Conservation (phyloP, 257 asterid species). For the Leptodermis oblonga region DNA sequence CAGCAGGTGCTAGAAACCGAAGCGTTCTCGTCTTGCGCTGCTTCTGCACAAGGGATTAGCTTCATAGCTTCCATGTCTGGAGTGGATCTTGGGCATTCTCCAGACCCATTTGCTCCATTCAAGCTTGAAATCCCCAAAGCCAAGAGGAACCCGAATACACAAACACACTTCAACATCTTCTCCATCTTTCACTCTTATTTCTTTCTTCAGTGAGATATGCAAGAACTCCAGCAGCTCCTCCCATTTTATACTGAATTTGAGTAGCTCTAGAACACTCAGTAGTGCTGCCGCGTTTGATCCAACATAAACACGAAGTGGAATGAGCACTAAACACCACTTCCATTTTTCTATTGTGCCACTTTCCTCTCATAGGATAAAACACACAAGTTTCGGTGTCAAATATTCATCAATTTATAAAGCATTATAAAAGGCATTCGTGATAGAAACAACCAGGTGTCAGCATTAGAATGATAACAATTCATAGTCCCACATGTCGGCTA, state of each 20-base stretch:
- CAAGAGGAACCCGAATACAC: constrained; percentile 25
- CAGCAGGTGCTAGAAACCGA: constrained; percentile 50
- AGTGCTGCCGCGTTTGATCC: constrained; percentile 28
- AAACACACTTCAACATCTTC: constrained; percentile 23
- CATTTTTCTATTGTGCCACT: constrained; percentile 29
- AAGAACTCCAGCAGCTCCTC: not conserved
- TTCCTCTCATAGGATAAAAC: not conserved
- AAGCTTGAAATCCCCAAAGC: constrained; percentile 17
- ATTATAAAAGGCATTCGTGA: not conserved
- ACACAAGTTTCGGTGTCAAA: too few species aligned
- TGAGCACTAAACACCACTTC: constrained; percentile 24
- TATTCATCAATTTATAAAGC: too few species aligned
- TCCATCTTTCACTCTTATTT: constrained; percentile 13
- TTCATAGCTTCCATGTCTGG: constrained; percentile 61
- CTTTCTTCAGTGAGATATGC: constrained; percentile 4
- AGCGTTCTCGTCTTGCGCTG: constrained; percentile 41
- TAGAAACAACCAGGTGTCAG: constrained; percentile 13
- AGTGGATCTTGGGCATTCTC: constrained; percentile 52
- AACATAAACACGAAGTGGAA: constrained; percentile 29
- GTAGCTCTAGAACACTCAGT: not conserved
- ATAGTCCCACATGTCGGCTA: constrained; percentile 1
- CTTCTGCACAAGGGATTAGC: constrained; percentile 62
- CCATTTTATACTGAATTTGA: constrained; percentile 27
- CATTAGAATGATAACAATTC: constrained; percentile 4
- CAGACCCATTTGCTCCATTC: constrained; percentile 39